Percentiles rank a stretch among this genome's conserved stretches.
Evolutionary conservation across 768 basidiomycete species (phyloP).

Genomic region (Tremella yokohamensis): DNA sequence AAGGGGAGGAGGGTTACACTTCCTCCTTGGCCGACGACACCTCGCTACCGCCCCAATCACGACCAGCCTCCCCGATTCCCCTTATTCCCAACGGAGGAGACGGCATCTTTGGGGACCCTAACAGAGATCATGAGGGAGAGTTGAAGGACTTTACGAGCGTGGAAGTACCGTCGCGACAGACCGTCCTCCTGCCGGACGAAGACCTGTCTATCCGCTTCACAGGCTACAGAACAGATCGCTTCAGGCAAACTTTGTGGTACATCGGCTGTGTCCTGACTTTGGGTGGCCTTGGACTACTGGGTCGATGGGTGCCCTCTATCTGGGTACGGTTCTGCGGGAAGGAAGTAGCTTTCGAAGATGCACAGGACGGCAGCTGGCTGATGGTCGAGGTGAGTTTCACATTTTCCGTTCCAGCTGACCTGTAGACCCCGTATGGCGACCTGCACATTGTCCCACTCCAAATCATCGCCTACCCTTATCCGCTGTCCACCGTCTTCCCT

Average conservation of each 20-base stretch:
- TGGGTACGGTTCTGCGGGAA: slow-evolving; percentile 85
- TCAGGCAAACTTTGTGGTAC: slow-evolving; percentile 69
- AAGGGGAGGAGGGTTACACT: slow-evolving; percentile 47
- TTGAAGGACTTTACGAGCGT: slow-evolving; percentile 39
- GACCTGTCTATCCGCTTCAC: slow-evolving; percentile 82
- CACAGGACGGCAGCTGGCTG: slow-evolving; percentile 60
- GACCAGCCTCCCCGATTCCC: slow-evolving; percentile 49
- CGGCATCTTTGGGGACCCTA: slow-evolving; percentile 47
- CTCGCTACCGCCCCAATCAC: slow-evolving; percentile 50
- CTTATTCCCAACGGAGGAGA: slow-evolving; percentile 41
- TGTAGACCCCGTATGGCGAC: slow-evolving; percentile 77
- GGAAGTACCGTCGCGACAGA: slow-evolving; percentile 60
- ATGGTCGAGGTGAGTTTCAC: slow-evolving; percentile 73
- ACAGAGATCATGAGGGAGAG: slow-evolving; percentile 22
- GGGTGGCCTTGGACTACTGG: slow-evolving; percentile 73
- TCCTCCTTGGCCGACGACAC: slow-evolving; percentile 50
- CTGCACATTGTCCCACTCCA: slow-evolving; percentile 71
- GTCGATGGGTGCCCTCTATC: slow-evolving; percentile 86
- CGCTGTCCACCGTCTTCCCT: slow-evolving; percentile 75
- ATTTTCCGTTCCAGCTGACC: slow-evolving; percentile 1
- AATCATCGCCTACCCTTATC: slow-evolving; percentile 69
- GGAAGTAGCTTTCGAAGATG: slow-evolving; percentile 75
- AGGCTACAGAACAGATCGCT: slow-evolving; percentile 68
- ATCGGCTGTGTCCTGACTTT: slow-evolving; percentile 63
- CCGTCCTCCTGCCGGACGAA: slow-evolving; percentile 80